A percentile compares a stretch with the other conserved stretches of the same genome.
Conservation (phyloP, 768 basidiomycete species). For the Agaricus sinodeliciosus region DNA sequence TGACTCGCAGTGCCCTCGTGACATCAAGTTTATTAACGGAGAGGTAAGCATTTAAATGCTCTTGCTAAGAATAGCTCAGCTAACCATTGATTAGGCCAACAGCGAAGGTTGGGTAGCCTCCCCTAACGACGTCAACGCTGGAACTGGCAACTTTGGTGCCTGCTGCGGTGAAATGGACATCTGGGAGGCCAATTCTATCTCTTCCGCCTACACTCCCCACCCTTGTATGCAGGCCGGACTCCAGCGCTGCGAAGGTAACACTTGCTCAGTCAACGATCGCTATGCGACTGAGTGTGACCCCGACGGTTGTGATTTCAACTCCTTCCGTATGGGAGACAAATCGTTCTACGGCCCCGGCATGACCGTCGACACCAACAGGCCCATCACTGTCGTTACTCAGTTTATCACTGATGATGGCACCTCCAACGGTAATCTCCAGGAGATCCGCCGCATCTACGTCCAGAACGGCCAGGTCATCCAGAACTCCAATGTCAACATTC, state of each 20-base stretch:
- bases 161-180: conserved; percentile 42
- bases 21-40: conserved; percentile 12
- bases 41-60: conserved; percentile 1
- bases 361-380: conserved; percentile 20
- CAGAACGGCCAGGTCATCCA: conserved; percentile 31
- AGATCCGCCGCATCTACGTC: conserved; percentile 17
- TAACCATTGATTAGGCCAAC: conserved; percentile 2
- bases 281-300: conserved; percentile 30
- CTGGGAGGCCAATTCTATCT: conserved; percentile 38
- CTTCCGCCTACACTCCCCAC: conserved; percentile 35
- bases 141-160: conserved; percentile 28
- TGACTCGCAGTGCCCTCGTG: conserved; percentile 11
- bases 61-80: neutral
- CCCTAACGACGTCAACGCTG: conserved; percentile 24
- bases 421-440: conserved; percentile 21
- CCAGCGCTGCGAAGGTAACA: conserved; percentile 25
- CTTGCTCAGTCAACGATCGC: conserved; percentile 19
- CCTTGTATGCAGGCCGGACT: conserved; percentile 26
- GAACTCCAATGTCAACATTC: conserved; percentile 25
- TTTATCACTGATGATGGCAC: conserved; percentile 35
- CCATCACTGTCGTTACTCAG: conserved; percentile 26
- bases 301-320: conserved; percentile 45
- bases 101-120: conserved; percentile 6
- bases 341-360: conserved; percentile 31
- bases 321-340: conserved; percentile 35